phyloP scores from a whole-genome alignment of 2,329 filamentous ascomycete genomes.

The Aspergillus piperis region DNA sequence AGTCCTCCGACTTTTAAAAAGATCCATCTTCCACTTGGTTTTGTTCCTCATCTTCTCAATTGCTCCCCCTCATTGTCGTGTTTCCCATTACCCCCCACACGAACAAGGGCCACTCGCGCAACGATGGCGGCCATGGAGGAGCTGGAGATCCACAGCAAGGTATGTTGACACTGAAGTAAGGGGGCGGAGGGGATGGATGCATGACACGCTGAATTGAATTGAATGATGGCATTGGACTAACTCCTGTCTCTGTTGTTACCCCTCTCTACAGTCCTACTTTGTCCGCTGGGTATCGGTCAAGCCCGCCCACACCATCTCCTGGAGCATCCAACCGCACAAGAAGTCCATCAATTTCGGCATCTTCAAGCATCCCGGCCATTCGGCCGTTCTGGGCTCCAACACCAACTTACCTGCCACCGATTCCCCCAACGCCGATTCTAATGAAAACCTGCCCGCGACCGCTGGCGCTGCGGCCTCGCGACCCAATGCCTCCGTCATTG shows the following conservation, averaged over 20 bases:
- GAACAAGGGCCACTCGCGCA: constrained; percentile 11
- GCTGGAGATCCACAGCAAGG: constrained; percentile 96
- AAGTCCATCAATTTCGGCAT: constrained; percentile 98
- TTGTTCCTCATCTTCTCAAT: neutral
- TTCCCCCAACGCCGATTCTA: constrained; percentile 42
- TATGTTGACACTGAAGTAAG: constrained; percentile 44
- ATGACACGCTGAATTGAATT: too few species aligned
- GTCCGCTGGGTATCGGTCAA: constrained; percentile 95
- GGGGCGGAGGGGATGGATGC: neutral
- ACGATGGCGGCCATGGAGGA: constrained; percentile 92
- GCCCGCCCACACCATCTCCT: constrained; percentile 88
- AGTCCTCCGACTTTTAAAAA: too few species aligned
- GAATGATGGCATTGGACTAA: constrained; percentile 6
- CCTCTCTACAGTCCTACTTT: constrained; percentile 78
- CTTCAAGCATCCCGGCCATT: constrained; percentile 88
- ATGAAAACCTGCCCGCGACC: constrained; percentile 35
- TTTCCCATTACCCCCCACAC: neutral
- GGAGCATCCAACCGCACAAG: constrained; percentile 96
- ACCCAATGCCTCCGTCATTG: constrained; percentile 69
- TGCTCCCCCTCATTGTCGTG: neutral
- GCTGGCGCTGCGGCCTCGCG: constrained; percentile 46
- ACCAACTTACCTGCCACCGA: constrained; percentile 44
- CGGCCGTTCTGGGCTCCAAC: constrained; percentile 52
- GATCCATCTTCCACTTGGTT: too few species aligned
- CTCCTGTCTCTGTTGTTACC: constrained; percentile 1